Evolutionary conservation across 352 stramenopile genomes (phyloP).

Genomic region (Pythium sukuiense): DNA sequence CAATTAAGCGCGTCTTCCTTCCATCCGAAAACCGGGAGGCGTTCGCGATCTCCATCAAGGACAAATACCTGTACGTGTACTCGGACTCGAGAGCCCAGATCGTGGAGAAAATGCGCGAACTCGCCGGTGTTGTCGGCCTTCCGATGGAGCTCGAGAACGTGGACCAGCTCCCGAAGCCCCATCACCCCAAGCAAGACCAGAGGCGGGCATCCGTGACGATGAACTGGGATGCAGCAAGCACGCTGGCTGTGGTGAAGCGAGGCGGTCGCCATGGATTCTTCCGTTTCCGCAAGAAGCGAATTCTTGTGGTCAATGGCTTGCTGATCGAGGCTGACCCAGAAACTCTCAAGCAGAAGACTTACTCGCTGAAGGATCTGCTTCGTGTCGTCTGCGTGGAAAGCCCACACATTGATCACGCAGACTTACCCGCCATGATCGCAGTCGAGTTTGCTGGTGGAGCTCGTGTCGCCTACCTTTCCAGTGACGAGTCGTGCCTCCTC

Average conservation of each 20-base stretch:
- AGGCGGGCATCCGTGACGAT: background rate
- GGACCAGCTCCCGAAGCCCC: slow-evolving; percentile 61
- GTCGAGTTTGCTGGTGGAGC: slow-evolving; percentile 70
- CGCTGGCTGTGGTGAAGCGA: slow-evolving; percentile 56
- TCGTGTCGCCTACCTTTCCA: slow-evolving; percentile 58
- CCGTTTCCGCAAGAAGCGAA: slow-evolving; percentile 60
- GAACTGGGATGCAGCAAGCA: slow-evolving; percentile 40
- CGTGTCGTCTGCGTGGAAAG: slow-evolving; percentile 45
- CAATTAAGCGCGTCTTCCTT: slow-evolving; percentile 52
- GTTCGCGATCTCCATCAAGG: slow-evolving; percentile 57
- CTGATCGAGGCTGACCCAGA: slow-evolving; percentile 22
- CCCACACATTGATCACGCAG: slow-evolving; percentile 9
- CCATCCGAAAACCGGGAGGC: slow-evolving; percentile 49
- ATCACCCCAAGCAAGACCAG: background rate
- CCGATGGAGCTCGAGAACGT: slow-evolving; percentile 35
- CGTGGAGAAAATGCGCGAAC: slow-evolving; percentile 56
- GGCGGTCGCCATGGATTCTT: slow-evolving; percentile 61
- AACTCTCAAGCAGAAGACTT: slow-evolving; percentile 41
- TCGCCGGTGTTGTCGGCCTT: slow-evolving; percentile 71
- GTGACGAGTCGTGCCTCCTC: slow-evolving; percentile 59
- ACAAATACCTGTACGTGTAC: slow-evolving; percentile 76
- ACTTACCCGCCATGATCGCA: slow-evolving; percentile 36
- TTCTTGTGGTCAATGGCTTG: slow-evolving; percentile 30
- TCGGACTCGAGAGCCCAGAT: slow-evolving; percentile 61
- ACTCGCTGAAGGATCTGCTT: slow-evolving; percentile 53